These are phyloP conservation scores for Arthroderma sp. DNA, from an alignment of 2,329 filamentous ascomycete genomes.

Conservation along the genomic window DNA sequence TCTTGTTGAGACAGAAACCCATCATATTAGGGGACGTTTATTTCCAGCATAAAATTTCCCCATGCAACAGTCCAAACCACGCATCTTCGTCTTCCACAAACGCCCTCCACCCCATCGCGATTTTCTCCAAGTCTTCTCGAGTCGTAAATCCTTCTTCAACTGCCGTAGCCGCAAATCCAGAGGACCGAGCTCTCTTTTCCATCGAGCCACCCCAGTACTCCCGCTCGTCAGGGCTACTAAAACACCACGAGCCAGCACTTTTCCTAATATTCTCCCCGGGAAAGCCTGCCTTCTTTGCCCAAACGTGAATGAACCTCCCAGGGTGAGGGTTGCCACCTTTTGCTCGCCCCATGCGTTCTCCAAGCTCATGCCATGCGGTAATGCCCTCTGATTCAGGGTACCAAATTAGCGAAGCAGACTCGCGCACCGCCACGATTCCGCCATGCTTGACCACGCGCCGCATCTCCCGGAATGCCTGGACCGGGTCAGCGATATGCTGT, in stretches of 20 bases:
- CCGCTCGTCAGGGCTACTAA: conserved; percentile 23
- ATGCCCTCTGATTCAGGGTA: conserved; percentile 20
- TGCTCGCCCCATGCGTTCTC: background rate
- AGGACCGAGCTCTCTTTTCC: conserved; percentile 21
- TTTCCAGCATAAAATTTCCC: conserved; percentile 29
- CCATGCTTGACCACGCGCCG: conserved; percentile 41
- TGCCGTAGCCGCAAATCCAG: conserved; percentile 21
- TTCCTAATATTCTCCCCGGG: conserved; percentile 16
- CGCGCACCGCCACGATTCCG: conserved; percentile 42
- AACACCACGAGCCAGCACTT: conserved; percentile 28
- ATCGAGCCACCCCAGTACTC: conserved; percentile 28
- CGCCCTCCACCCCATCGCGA: conserved; percentile 25
- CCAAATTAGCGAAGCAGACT: conserved; percentile 27
- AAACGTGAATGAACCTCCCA: conserved; percentile 22
- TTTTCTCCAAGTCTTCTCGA: conserved; percentile 23
- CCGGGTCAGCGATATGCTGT: conserved; percentile 43
- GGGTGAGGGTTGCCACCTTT: conserved; percentile 9
- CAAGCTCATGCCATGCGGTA: background rate
- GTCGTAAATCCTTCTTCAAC: conserved; percentile 24
- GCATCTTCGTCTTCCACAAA: conserved; percentile 26
- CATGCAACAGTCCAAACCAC: conserved; percentile 30
- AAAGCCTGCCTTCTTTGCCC: conserved; percentile 29
- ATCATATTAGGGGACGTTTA: conserved; percentile 11
- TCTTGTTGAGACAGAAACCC: no score
- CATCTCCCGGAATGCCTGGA: conserved; percentile 43